phyloP scores from a whole-genome alignment of 257 asterid species.

The Solanum virginianum region DNA sequence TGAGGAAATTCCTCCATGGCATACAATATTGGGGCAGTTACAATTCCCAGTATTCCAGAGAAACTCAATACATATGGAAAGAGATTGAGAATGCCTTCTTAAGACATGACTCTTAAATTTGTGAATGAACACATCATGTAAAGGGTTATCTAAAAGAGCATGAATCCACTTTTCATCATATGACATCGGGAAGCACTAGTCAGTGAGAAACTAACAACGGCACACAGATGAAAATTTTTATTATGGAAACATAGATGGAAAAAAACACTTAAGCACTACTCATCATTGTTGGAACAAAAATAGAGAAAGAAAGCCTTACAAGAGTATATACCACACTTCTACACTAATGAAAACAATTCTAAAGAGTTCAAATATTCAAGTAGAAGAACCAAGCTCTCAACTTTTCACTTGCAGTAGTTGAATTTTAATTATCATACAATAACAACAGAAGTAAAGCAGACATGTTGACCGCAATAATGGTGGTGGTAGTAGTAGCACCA shows the following conservation, averaged over 20 bases:
- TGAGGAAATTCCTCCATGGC: slow-evolving; percentile 94
- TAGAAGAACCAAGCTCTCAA: background rate
- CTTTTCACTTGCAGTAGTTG: background rate
- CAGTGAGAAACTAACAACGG: background rate
- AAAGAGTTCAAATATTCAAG: background rate
- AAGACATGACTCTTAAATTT: background rate
- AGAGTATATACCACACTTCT: background rate
- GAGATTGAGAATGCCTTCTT: background rate
- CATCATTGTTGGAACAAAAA: background rate
- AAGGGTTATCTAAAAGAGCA: background rate
- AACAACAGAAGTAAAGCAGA: background rate
- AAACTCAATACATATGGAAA: background rate
- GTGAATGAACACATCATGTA: background rate
- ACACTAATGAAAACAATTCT: background rate
- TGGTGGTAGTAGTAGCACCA: background rate
- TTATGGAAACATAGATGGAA: background rate
- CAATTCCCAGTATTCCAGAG: slow-evolving; percentile 34
- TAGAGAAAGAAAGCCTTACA: background rate
- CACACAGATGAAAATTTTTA: background rate
- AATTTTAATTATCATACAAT: background rate
- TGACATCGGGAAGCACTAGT: background rate
- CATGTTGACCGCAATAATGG: slow-evolving; percentile 26
- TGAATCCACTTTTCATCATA: background rate
- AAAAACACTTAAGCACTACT: background rate
- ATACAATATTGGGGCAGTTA: slow-evolving; percentile 87